phyloP scores from a whole-genome alignment of 2,329 filamentous ascomycete genomes.

The Aspergillus sp. region DNA sequence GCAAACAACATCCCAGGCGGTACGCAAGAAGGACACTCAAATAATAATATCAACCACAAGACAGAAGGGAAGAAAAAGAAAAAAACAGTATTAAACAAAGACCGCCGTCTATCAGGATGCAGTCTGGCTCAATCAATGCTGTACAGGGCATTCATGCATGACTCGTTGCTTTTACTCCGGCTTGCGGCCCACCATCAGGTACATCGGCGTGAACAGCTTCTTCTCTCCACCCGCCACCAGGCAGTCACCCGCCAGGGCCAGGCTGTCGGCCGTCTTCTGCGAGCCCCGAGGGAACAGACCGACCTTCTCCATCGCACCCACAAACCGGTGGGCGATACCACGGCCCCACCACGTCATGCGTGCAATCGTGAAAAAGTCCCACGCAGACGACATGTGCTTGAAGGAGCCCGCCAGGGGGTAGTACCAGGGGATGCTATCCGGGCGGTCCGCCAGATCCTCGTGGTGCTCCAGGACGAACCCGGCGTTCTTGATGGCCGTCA shows the following conservation, averaged over 20 bases:
- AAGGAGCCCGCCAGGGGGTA: slow-evolving; percentile 86
- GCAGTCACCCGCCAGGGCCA: slow-evolving; percentile 78
- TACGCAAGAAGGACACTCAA: slow-evolving; percentile 18
- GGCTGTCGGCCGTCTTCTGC: slow-evolving; percentile 89
- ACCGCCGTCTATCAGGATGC: slow-evolving; percentile 18
- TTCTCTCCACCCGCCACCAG: slow-evolving; percentile 82
- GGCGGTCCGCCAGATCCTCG: slow-evolving; percentile 80
- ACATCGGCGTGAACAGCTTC: slow-evolving; percentile 98
- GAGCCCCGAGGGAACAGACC: slow-evolving; percentile 77
- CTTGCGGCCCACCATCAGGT: slow-evolving; percentile 92
- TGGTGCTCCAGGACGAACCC: slow-evolving; percentile 81
- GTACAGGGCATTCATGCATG: slow-evolving; percentile 9
- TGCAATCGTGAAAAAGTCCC: slow-evolving; percentile 78
- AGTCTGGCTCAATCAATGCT: slow-evolving; percentile 2
- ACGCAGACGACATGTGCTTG: slow-evolving; percentile 74
- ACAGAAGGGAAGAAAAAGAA: slow-evolving; percentile 8
- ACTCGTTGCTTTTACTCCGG: slow-evolving; percentile 48
- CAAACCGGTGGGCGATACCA: slow-evolving; percentile 69
- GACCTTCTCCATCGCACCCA: slow-evolving; percentile 72
- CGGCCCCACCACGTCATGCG: slow-evolving; percentile 88
- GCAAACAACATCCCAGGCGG: slow-evolving; percentile 17
- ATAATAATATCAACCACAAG: slow-evolving; percentile 2
- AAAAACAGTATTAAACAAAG: slow-evolving; percentile 20
- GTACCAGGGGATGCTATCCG: slow-evolving; percentile 83
- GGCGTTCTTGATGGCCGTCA: slow-evolving; percentile 79